Conservation (phyloP, 371 early-diverging fungal species). For the Fennellomyces sp. region DNA sequence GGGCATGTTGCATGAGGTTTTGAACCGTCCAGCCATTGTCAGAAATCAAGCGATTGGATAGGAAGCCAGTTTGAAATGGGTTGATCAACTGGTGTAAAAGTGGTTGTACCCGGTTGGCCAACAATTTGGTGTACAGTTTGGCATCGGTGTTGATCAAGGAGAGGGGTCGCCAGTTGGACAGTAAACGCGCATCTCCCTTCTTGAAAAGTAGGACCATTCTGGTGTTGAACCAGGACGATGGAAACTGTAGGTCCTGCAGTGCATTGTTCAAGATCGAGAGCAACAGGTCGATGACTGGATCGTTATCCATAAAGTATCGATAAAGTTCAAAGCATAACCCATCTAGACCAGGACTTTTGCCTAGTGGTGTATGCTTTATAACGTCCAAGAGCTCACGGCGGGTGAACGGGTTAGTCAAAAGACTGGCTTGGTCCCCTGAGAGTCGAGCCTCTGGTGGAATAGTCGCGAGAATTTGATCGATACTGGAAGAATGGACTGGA, state of each 20-base stretch:
- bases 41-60: background rate
- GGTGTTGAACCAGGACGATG: background rate
- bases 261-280: conserved; percentile 17
- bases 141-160: conserved; percentile 18
- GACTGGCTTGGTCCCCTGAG: background rate
- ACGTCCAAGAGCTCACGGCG: background rate
- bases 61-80: conserved; percentile 23
- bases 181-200: conserved; percentile 23
- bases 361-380: conserved; percentile 3
- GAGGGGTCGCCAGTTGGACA: conserved; percentile 28
- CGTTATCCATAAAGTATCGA: background rate
- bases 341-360: conserved; percentile 29
- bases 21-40: conserved; percentile 17
- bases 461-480: background rate
- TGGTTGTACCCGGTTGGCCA: conserved; percentile 1
- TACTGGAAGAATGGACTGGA: background rate
- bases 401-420: background rate
- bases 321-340: conserved; percentile 37
- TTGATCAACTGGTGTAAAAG: background rate
- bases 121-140: conserved; percentile 12
- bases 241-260: background rate
- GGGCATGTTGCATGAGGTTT: background rate
- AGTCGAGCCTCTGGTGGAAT: background rate
- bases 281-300: background rate
- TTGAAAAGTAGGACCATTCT: conserved; percentile 30